phyloP scores from a whole-genome alignment of 202 grass and related monocot species.

The Bolboschoenoplectus hybrid region DNA sequence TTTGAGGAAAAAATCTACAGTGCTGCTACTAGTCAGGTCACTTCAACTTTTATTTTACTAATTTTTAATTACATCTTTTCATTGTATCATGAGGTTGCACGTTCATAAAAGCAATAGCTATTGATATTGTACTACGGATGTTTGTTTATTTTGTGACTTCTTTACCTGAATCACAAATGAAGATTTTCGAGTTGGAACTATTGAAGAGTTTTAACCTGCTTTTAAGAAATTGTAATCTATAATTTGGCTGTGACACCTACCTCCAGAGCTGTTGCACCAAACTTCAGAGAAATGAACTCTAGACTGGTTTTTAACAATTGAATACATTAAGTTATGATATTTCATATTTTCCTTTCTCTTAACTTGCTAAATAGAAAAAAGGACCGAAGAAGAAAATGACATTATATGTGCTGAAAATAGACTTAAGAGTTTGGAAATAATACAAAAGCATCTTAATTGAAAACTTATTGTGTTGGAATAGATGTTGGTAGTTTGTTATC shows the following conservation, averaged over 20 bases:
- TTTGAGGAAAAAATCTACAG: constrained; percentile 87
- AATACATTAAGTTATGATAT: background rate
- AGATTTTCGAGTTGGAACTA: background rate
- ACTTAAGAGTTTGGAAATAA: background rate
- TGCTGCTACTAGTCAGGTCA: constrained; percentile 67
- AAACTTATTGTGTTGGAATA: background rate
- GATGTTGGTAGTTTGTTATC: too few relatives aligned
- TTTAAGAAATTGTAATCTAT: background rate
- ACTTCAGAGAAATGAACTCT: background rate
- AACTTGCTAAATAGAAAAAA: background rate
- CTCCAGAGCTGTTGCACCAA: background rate
- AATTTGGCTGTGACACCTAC: background rate
- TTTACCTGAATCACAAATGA: background rate
- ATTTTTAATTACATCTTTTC: constrained; percentile 4
- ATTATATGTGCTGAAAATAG: background rate
- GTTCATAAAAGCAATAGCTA: background rate
- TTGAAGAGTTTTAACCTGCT: background rate
- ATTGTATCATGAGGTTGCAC: background rate
- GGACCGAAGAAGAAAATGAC: background rate
- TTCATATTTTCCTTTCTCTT: background rate
- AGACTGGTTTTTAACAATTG: background rate
- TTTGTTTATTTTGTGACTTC: background rate
- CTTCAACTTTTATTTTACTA: background rate
- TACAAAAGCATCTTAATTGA: background rate
- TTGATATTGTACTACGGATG: background rate